Evolutionary conservation across 2,329 filamentous ascomycete species (phyloP).

Genomic region (Pseudogymnoascus sp.): DNA sequence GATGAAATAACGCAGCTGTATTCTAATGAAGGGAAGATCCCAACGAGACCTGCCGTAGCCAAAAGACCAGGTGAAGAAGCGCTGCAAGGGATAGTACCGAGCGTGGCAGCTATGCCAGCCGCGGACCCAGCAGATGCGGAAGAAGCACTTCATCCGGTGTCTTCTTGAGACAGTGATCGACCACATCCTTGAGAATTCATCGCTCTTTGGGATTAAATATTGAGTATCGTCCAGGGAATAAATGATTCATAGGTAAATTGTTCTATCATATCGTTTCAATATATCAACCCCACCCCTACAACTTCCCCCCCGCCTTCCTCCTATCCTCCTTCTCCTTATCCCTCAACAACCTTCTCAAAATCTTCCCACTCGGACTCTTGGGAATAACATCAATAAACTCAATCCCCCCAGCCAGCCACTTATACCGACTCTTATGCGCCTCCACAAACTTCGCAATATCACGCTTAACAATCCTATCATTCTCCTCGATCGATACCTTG

Average conservation of each 20-base stretch:
- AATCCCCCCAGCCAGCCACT: constrained; percentile 55
- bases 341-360: constrained; percentile 57
- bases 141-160: too few relatives aligned
- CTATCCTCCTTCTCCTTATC: constrained; percentile 65
- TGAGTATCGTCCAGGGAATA: too few relatives aligned
- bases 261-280: background rate
- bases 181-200: too few relatives aligned
- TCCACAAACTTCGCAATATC: constrained; percentile 53
- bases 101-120: too few relatives aligned
- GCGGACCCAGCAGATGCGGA: too few relatives aligned
- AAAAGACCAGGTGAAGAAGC: too few relatives aligned
- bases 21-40: too few relatives aligned
- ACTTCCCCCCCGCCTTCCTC: constrained; percentile 54
- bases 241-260: background rate
- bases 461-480: constrained; percentile 42
- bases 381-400: constrained; percentile 60
- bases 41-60: too few relatives aligned
- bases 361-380: constrained; percentile 68
- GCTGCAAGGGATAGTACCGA: too few relatives aligned
- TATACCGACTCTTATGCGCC: constrained; percentile 58
- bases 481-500: constrained; percentile 41
- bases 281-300: constrained; percentile 37
- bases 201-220: too few relatives aligned
- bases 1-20: too few relatives aligned
- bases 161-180: too few relatives aligned